Percentiles rank a stretch among this genome's conserved stretches.
These are phyloP conservation scores for Brassica incana DNA, from an alignment of 345 rosid genomes.

Conservation along the genomic window DNA sequence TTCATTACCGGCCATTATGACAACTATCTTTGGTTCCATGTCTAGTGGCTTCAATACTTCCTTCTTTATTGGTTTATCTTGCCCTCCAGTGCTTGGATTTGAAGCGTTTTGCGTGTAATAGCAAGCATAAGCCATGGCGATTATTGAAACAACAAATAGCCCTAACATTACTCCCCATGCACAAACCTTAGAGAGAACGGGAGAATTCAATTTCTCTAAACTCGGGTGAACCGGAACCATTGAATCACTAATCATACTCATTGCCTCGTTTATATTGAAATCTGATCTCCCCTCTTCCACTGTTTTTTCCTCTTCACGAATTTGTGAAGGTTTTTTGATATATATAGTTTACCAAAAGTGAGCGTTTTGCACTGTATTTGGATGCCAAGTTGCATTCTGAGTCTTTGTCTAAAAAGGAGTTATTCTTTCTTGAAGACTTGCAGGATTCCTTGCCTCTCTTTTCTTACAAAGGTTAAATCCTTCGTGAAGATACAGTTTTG, in stretches of 20 bases:
- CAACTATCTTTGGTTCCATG: slow-evolving; percentile 68
- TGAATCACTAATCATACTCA: slow-evolving; percentile 47
- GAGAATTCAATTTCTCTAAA: slow-evolving; percentile 44
- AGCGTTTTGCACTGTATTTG: neutral
- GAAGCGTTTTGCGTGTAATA: slow-evolving; percentile 10
- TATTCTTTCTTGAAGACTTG: slow-evolving; percentile 47
- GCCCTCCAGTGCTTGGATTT: slow-evolving; percentile 14
- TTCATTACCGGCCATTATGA: slow-evolving; percentile 68
- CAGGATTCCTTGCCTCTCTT: slow-evolving; percentile 28
- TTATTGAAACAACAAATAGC: slow-evolving; percentile 45
- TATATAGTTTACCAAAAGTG: slow-evolving; percentile 41
- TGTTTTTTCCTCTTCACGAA: neutral
- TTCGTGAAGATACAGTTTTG: neutral
- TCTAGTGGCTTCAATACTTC: slow-evolving; percentile 39
- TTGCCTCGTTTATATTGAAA: slow-evolving; percentile 27
- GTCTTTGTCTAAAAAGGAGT: slow-evolving; percentile 21
- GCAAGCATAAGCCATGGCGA: slow-evolving; percentile 53
- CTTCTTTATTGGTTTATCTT: slow-evolving; percentile 27
- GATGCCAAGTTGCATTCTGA: slow-evolving; percentile 41
- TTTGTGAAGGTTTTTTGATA: slow-evolving; percentile 5
- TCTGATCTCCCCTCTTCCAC: neutral
- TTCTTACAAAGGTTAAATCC: slow-evolving; percentile 15
- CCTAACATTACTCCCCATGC: slow-evolving; percentile 53
- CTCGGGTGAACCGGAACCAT: slow-evolving; percentile 7
- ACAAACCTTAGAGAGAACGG: slow-evolving; percentile 52